Conservation (phyloP, 2,329 filamentous ascomycete genomes). For the Colletotrichum sp. region DNA sequence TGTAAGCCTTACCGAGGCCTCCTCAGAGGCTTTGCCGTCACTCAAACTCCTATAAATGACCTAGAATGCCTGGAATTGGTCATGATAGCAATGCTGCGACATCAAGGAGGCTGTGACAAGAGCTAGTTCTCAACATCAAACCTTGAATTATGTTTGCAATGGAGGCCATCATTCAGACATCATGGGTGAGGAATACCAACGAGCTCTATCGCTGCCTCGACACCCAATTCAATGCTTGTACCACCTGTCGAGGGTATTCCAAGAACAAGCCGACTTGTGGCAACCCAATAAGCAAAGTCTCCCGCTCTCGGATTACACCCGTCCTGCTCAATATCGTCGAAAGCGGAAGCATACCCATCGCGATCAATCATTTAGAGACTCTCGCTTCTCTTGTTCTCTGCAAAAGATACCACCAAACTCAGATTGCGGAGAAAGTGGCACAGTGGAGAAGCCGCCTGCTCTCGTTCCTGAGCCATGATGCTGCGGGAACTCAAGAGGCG, state of each 20-base stretch:
- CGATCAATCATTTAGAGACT: background rate
- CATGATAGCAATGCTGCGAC: background rate
- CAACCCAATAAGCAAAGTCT: background rate
- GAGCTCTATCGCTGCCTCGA: background rate
- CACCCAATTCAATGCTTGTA: background rate
- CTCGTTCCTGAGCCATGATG: background rate
- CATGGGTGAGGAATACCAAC: background rate
- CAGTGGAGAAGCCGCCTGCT: background rate
- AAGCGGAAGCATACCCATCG: background rate
- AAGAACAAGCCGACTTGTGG: background rate
- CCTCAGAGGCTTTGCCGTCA: background rate
- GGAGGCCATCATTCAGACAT: background rate
- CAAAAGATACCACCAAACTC: background rate
- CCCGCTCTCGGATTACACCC: background rate
- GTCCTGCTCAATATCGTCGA: background rate
- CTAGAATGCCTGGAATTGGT: background rate
- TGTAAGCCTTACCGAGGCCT: constrained; percentile 1
- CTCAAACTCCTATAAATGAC: background rate
- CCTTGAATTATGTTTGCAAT: background rate
- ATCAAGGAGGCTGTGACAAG: background rate
- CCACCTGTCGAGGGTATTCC: background rate
- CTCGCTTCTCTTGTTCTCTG: background rate
- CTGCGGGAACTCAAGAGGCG: no score
- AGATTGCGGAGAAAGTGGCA: background rate
- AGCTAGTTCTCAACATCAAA: background rate